phyloP scores from a whole-genome alignment of 129 eudicot genomes.

The Sambucus nigra region DNA sequence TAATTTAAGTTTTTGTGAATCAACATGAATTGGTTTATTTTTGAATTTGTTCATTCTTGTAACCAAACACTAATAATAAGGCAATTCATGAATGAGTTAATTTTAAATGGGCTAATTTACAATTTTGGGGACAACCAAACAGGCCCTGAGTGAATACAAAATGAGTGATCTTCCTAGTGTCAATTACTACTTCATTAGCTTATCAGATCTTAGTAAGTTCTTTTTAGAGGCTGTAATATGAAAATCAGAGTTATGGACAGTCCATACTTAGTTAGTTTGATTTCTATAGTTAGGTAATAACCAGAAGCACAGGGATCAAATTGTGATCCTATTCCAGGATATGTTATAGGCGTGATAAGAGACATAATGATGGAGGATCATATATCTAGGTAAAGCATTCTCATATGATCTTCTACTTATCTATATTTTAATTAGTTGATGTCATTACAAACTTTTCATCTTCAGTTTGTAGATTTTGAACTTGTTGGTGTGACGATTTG shows the following conservation, averaged over 20 bases:
- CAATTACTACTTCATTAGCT: conserved; percentile 72
- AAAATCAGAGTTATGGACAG: background rate
- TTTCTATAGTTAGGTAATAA: conserved; percentile 65
- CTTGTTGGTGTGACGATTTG: too few relatives aligned
- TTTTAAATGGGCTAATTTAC: too few relatives aligned
- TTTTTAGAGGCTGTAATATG: background rate
- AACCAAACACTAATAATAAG: too few relatives aligned
- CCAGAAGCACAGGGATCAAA: conserved; percentile 87
- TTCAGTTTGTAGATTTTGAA: too few relatives aligned
- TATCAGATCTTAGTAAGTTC: conserved; percentile 65
- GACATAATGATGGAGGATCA: conserved; percentile 96
- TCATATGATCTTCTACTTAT: background rate
- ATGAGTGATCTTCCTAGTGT: conserved; percentile 91
- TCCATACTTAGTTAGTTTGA: conserved; percentile 5
- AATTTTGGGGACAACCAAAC: too few relatives aligned
- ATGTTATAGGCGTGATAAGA: conserved; percentile 93
- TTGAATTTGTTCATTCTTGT: too few relatives aligned
- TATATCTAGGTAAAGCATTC: conserved; percentile 38
- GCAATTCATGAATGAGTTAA: too few relatives aligned
- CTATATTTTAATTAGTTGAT: background rate
- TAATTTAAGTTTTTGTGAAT: too few relatives aligned
- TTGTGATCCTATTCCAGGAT: conserved; percentile 94
- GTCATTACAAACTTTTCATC: background rate
- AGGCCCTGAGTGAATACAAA: conserved; percentile 58
- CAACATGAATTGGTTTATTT: too few relatives aligned